Evolutionary conservation across 805 yeast species (phyloP).

Genomic region (Kodamaea kakaduensis): DNA sequence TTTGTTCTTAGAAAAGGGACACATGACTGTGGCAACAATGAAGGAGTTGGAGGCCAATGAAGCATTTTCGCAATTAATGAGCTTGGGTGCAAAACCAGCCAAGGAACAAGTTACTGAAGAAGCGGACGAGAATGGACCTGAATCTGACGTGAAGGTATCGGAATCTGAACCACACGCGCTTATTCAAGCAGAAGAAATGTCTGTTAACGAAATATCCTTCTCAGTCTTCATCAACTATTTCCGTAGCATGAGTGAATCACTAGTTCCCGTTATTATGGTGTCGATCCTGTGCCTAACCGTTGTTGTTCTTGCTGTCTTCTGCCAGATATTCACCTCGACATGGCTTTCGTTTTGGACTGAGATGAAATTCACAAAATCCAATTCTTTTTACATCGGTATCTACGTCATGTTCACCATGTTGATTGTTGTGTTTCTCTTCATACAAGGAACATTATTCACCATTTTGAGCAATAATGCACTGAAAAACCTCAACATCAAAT

Average conservation of each 20-base stretch:
- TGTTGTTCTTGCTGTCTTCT: slow-evolving; percentile 44
- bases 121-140: slow-evolving; percentile 34
- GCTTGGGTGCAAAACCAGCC: no score
- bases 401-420: slow-evolving; percentile 59
- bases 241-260: slow-evolving; percentile 6
- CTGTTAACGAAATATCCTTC: slow-evolving; percentile 26
- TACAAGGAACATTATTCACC: slow-evolving; percentile 44
- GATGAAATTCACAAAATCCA: slow-evolving; percentile 44
- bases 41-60: slow-evolving; percentile 34
- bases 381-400: slow-evolving; percentile 68
- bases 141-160: slow-evolving; percentile 30
- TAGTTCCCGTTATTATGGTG: slow-evolving; percentile 22
- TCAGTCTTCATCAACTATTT: slow-evolving; percentile 31
- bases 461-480: slow-evolving; percentile 52
- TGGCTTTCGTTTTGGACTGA: slow-evolving; percentile 85
- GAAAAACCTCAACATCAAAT: slow-evolving; percentile 54
- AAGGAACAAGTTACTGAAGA: no score
- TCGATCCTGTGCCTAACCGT: slow-evolving; percentile 20
- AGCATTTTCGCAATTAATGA: slow-evolving; percentile 50
- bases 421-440: slow-evolving; percentile 39
- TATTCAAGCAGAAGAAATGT: slow-evolving; percentile 17
- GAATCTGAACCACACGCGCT: slow-evolving; percentile 9
- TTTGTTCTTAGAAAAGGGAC: slow-evolving; percentile 52
- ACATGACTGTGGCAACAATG: slow-evolving; percentile 35
- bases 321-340: slow-evolving; percentile 57